Base-by-base conservation (phyloP, 192 early-diverging fungal genomes). In the Chytriomyces confervae region DNA sequence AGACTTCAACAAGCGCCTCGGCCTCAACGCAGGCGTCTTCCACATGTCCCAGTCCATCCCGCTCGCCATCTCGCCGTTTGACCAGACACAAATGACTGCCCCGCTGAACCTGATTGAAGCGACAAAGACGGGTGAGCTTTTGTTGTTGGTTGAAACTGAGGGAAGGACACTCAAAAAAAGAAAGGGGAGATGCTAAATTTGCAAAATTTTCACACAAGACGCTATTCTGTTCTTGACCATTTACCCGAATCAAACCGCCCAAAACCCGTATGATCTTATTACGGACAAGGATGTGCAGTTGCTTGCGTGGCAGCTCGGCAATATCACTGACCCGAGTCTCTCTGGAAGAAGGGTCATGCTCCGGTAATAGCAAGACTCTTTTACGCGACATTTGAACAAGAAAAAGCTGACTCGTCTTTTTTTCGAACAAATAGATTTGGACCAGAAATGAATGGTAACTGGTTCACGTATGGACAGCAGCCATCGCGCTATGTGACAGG, bases 371-470 rank as follows among this genome's bases (percentile, higher is more conserved):
- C 36, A 5, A 61, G 57, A 61, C 57, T 61, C 57, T 61, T 61
- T n/a, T 3, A n/a, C 16, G 18, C 57, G 57, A 23, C 23, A 61
- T 23, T 2, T 23, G 16, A 61, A 60, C 1, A 36, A 36, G 36
- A n/a, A n/a, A 36, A 36, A 36, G 36, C 36, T 36, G 36, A 36
- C 36, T 36, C 2, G 29, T 36, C 2, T 36, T 2, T 36, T 36
- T 36, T 36, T 36, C 36, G 4, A 36, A 36, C 36, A 36, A 36
- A 61, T n/a, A 61, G 57, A 18, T 79, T 86, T 36, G 79, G 61
- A 10, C 81, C 85, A 16, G 85, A 86, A 74, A 85, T 86, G 83
- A 86, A 86, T 75, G 85, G 85, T 10, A 71, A 29, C 60, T 80
- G 79, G 78, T 79, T 80, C 43, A 16, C 23, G 10, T 72, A 51